These are phyloP conservation scores for Mycena sp. DNA, from an alignment of 1,284 basidiomycete species.

Conservation along the genomic window DNA sequence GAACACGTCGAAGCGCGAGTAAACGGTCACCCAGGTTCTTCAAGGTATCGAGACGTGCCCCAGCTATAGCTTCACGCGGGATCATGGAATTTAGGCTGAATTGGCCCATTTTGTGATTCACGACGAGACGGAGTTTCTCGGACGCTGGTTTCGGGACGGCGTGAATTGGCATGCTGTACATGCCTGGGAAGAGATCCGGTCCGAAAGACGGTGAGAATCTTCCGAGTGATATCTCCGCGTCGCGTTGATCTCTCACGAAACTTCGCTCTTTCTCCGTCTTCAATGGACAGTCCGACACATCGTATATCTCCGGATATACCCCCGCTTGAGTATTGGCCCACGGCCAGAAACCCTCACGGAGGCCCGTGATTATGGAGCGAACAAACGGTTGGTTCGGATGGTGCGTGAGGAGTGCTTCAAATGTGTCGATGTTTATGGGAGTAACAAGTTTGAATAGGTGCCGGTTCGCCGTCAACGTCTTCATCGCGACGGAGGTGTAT, in stretches of 20 bases:
- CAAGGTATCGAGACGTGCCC: slow-evolving; percentile 37
- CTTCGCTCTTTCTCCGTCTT: slow-evolving; percentile 17
- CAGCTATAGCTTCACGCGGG: too few species aligned
- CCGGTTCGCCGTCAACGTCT: slow-evolving; percentile 36
- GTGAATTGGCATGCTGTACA: slow-evolving; percentile 53
- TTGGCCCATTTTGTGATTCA: slow-evolving; percentile 44
- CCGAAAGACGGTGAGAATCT: slow-evolving; percentile 51
- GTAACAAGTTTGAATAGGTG: too few species aligned
- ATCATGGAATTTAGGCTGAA: too few species aligned
- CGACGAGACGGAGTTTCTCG: slow-evolving; percentile 49
- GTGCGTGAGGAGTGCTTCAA: too few species aligned
- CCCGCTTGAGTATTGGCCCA: slow-evolving; percentile 41
- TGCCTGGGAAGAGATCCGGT: slow-evolving; percentile 51
- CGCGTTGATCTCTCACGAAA: slow-evolving; percentile 44
- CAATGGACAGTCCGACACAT: slow-evolving; percentile 28
- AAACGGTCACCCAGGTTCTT: slow-evolving; percentile 38
- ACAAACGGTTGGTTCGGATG: too few species aligned
- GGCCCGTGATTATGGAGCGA: slow-evolving; percentile 37
- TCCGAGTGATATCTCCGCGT: slow-evolving; percentile 42
- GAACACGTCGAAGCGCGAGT: neutral
- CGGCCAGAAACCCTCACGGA: slow-evolving; percentile 53
- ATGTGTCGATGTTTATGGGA: too few species aligned
- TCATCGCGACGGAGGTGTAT: slow-evolving; percentile 18
- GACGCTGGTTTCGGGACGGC: slow-evolving; percentile 51
- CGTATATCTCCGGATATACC: slow-evolving; percentile 32